Evolutionary conservation across 2,329 filamentous ascomycete species (phyloP), one percentile per base, ranked within the genome.

Genomic region (Neopestalotiopsis clavispora): DNA sequence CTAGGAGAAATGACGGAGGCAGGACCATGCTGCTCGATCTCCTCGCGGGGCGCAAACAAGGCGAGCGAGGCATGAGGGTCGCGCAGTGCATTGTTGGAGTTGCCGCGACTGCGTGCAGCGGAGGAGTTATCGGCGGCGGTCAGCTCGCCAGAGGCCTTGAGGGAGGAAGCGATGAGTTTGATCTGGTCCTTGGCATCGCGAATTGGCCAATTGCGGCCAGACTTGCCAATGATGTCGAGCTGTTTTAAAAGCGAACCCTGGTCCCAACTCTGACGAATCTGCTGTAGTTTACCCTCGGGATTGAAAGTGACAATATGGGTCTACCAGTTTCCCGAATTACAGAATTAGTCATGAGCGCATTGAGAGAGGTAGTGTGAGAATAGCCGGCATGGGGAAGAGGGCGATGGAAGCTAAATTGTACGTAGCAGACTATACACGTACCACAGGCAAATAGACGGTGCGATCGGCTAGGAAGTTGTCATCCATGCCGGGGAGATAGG

Each of bases 201-300:
- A 78, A 99, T 97, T 67, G 96, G 96, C 96, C 96, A 99, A 82
- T 96, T 97, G 79, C 92, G 93, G 68, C 93, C 94, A 67, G 92
- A 91, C 78, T 91, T 92, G 76, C 96, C 95, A 80, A 99, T 98
- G 68, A 98, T 91, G 71, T 98, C 95, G 72, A 98, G 88, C 80
- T 97, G 92, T 84, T 96, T 98, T 73, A 99, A 88, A 56, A 99
- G 88, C 67, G 94, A 92, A 70, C 91, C 95, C 81, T 99, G 96
- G 79, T 99, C 96, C 96, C 96, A 99, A 79, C 92, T 94, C 74
- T 95, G 89, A 74, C 95, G 93, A 72, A 98, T 93, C 80, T 96
- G 94, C 69, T 87, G 80, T 78, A 99, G 98, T 83, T 94, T 94
- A 79, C 90, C 89, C 61, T 91, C 81, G 72, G 81, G 78, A 80